Base-by-base conservation (phyloP, 1,139 yeast species). In the Candida albicans region DNA sequence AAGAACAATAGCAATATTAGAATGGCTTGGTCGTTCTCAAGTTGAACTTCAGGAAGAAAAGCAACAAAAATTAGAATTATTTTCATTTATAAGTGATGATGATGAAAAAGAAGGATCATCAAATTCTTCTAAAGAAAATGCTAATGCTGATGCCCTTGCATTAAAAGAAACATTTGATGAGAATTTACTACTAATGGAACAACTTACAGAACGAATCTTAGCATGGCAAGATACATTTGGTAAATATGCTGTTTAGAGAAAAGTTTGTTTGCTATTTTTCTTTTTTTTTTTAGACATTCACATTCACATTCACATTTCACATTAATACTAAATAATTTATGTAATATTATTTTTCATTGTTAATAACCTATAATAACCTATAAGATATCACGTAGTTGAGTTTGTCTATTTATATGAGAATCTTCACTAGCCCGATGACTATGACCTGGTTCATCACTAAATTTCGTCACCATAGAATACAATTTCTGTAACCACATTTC, bases 1-100 rank as follows among this genome's bases (percentile, higher is more conserved):
- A 57, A 75, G 99, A 45, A 87, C 90, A 1, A 87, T 91, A 4
- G 95, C 96, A 2, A 90, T 93, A 14, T 70, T 91, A 55, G 98
- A 93, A 65, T 93, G 91, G 75, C 75, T 91, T 27, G 89, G 89
- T 8, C 73, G 96, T 39, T 85, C 95, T 2, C 96, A 89, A 60
- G 64, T 82, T 46, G 97, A 93, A 57, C 68, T 90, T 49, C 84
- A 82, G 36, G 80, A 78, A 41, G 96, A 90, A 56, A 82, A 82
- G 51, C 67, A 73, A 8, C 74, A 75, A 46, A 79, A 87, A 53
- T 67, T 70, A 34, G 74, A 71, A 50, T 61, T 82, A 46, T 67
- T 78, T 39, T 51, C 59, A 55, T 42, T 59, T 51, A 18, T 47
- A 42, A 31, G 30, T 28, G 38, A 40, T 6, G 41, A 29, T 22